phyloP scores from a whole-genome alignment of 768 basidiomycete genomes.

The Hortiboletus flavorubellus region DNA sequence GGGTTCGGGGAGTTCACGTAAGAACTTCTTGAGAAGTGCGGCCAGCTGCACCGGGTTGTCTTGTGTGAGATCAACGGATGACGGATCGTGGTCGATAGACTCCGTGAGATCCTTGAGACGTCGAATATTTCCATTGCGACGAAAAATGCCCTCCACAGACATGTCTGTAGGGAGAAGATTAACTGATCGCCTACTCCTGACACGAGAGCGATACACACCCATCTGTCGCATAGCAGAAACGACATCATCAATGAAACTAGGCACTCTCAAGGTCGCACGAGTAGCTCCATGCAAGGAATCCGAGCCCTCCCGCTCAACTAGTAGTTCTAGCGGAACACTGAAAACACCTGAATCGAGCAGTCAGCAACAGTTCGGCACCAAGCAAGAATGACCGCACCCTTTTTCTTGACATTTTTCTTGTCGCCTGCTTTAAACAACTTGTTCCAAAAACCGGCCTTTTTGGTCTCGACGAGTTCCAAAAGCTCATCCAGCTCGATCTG shows the following conservation, averaged over 20 bases:
- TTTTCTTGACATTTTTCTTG: conserved; percentile 90
- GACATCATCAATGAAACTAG: conserved; percentile 97
- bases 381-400: conserved; percentile 48
- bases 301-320: conserved; percentile 93
- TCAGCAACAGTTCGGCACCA: conserved; percentile 8
- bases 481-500: conserved; percentile 91
- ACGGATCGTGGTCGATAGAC: conserved; percentile 90
- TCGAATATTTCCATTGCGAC: conserved; percentile 96
- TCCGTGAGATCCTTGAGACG: conserved; percentile 89
- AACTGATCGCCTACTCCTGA: neutral
- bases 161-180: conserved; percentile 60
- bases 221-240: conserved; percentile 98
- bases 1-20: conserved; percentile 94
- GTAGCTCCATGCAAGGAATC: conserved; percentile 93
- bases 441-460: conserved; percentile 95
- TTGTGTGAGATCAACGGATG: conserved; percentile 85
- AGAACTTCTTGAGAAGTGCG: conserved; percentile 94
- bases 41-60: conserved; percentile 98
- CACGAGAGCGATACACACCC: conserved; percentile 55
- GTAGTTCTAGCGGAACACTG: conserved; percentile 84
- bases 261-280: conserved; percentile 78
- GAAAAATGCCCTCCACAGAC: conserved; percentile 98
- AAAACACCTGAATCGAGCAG: conserved; percentile 68
- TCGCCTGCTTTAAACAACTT: conserved; percentile 89
- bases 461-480: conserved; percentile 85